A percentile compares a stretch with the other conserved stretches of the same genome.
Conservation (phyloP, 148 eudicot species). For the Nepenthes gracilis region DNA sequence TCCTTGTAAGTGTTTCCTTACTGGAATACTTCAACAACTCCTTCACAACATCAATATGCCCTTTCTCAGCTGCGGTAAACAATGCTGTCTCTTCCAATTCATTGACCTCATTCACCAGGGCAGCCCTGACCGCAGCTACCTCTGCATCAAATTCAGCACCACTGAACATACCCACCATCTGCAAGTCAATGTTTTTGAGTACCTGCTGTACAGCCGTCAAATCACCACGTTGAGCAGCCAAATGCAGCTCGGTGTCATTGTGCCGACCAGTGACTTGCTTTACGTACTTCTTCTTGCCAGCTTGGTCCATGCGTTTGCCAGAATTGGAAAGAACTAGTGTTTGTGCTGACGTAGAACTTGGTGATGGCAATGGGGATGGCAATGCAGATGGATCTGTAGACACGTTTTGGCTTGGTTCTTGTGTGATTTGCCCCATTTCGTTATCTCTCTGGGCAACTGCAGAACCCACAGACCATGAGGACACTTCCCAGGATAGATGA, state of each 20-base stretch:
- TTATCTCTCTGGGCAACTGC: conserved; percentile 27
- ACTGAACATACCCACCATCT: conserved; percentile 51
- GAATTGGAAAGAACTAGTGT: conserved; percentile 74
- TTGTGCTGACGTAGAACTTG: conserved; percentile 54
- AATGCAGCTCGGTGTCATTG: conserved; percentile 75
- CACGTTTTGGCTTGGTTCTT: conserved; percentile 12
- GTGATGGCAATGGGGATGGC: conserved; percentile 64
- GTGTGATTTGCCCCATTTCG: conserved; percentile 32
- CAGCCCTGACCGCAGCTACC: conserved; percentile 57
- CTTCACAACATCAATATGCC: conserved; percentile 63
- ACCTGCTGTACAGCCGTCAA: conserved; percentile 59
- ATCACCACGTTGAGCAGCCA: conserved; percentile 85
- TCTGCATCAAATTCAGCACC: conserved; percentile 62
- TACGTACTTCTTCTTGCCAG: conserved; percentile 80
- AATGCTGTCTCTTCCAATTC: conserved; percentile 74
- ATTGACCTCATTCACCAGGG: conserved; percentile 71
- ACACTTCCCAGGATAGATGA: background rate
- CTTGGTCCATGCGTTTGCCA: conserved; percentile 76
- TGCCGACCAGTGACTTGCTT: conserved; percentile 85
- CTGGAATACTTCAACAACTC: conserved; percentile 63
- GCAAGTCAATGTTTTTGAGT: conserved; percentile 35
- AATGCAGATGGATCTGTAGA: conserved; percentile 7
- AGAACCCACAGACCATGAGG: background rate
- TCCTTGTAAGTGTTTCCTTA: conserved; percentile 47
- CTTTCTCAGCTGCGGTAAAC: conserved; percentile 63